These are phyloP conservation scores for Gracilaria caudata DNA, from an alignment of 23 red algal species.

Conservation along the genomic window DNA sequence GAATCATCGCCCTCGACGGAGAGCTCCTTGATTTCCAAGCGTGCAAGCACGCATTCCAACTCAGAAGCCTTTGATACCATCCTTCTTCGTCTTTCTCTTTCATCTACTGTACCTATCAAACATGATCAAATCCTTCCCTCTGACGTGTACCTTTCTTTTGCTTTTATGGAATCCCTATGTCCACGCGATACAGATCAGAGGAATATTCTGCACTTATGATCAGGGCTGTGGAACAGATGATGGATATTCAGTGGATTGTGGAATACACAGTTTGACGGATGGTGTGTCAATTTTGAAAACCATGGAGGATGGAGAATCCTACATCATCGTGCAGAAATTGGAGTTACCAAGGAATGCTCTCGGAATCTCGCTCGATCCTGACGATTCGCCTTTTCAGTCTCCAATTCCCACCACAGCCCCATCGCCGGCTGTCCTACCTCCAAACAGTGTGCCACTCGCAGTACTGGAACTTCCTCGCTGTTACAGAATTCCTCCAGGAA, in stretches of 20 bases:
- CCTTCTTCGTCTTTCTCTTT: background rate
- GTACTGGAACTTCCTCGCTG: slow-evolving; percentile 7
- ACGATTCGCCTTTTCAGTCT: slow-evolving; percentile 20
- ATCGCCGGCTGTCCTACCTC: slow-evolving; percentile 3
- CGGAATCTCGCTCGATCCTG: slow-evolving; percentile 7
- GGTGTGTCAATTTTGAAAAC: slow-evolving; percentile 26
- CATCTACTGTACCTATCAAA: background rate
- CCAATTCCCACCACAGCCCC: background rate
- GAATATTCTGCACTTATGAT: background rate
- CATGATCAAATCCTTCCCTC: background rate
- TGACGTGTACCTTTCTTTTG: background rate
- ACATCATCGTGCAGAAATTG: background rate
- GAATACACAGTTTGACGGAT: background rate
- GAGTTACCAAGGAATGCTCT: background rate
- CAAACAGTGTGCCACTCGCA: background rate
- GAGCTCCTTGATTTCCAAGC: background rate
- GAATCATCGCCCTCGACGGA: slow-evolving; percentile 1
- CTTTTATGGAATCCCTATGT: background rate
- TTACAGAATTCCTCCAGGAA: slow-evolving; percentile 20
- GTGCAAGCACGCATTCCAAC: too few species aligned
- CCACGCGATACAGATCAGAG: background rate
- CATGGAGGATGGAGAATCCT: slow-evolving; percentile 25
- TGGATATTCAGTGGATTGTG: slow-evolving; percentile 18
- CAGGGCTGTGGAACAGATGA: slow-evolving; percentile 24
- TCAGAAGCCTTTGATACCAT: background rate